A percentile compares a stretch with the other conserved stretches of the same genome.
phyloP scores from a whole-genome alignment of 2,329 filamentous ascomycete genomes.

The Zymoseptoria ardabiliae region DNA sequence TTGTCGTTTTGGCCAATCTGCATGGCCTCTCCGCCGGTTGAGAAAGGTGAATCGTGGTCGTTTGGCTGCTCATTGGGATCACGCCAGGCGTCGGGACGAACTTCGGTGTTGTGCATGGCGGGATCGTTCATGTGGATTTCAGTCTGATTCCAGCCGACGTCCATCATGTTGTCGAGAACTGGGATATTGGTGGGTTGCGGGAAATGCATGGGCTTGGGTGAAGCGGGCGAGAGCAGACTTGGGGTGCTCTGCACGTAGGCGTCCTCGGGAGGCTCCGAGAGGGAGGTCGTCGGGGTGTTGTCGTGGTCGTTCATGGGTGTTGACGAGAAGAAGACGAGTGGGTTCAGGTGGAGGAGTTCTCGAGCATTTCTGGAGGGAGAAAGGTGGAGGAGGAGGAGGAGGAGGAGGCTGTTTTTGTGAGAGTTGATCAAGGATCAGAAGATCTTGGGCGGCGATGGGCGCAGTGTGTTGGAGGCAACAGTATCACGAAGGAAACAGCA shows the following conservation, averaged over 20 bases:
- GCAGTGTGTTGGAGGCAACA: too few species aligned
- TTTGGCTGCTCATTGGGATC: slow-evolving; percentile 22
- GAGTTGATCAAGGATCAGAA: too few species aligned
- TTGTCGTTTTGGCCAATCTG: background rate
- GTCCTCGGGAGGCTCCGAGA: slow-evolving; percentile 42
- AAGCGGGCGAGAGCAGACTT: slow-evolving; percentile 54
- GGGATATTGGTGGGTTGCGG: slow-evolving; percentile 62
- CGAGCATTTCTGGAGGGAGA: background rate
- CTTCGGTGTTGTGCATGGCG: slow-evolving; percentile 27
- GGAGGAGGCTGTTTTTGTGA: background rate
- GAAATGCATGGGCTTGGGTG: slow-evolving; percentile 62
- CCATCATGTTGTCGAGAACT: slow-evolving; percentile 64
- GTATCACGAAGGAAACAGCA: too few species aligned
- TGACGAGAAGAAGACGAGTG: slow-evolving; percentile 1
- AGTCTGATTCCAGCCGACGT: slow-evolving; percentile 62
- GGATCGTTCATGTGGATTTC: slow-evolving; percentile 46
- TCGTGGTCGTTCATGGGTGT: slow-evolving; percentile 20
- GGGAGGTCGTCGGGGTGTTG: slow-evolving; percentile 6
- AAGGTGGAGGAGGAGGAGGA: background rate
- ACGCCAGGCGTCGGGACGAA: slow-evolving; percentile 28
- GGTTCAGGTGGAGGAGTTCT: background rate
- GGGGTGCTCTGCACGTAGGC: slow-evolving; percentile 57
- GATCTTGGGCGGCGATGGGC: too few species aligned
- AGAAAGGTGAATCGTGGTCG: slow-evolving; percentile 14
- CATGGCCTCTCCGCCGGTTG: slow-evolving; percentile 12